Evolutionary conservation across 2,329 filamentous ascomycete genomes (phyloP), one percentile per base, ranked within the genome.

Genomic region (Colletotrichum noveboracense): DNA sequence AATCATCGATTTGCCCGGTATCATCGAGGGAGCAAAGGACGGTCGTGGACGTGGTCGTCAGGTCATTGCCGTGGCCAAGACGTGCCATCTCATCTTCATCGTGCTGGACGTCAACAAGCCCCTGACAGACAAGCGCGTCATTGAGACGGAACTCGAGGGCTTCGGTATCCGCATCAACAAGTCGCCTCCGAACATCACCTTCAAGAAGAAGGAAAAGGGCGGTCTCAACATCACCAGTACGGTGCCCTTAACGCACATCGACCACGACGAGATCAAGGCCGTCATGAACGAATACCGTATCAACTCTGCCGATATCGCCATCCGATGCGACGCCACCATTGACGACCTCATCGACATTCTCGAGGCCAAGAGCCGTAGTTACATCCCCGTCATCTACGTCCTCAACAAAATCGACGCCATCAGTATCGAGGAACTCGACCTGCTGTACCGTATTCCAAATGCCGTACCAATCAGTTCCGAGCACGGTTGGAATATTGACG

Each of bases 391-490:
- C 78, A 95, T 99, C 70, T 99, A 99, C 87, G 97, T 97, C 56
- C 90, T 99, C 81, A 99, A 99, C 91, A 99, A 99, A 89, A 99
- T 99, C 80, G 97, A 99, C 86, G 93, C 96, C 71, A 98, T 99
- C 84, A 96, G 95, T 67, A 98, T 99, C 80, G 96, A 99, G 86
- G 97, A 99, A 86, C 90, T 99, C 77, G 97, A 99, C 86, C 88
- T 99, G 76, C 90, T 99, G 32, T 98, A 99, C 87, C 93, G 96
- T 56, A 99, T 99, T 79, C 97, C 97, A 65, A 98, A 98, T 83
- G 96, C 97, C 16, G 97, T 97, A 75, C 97, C 97, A 32, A 98
- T 99, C 86, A 98, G 96, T 84, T 97, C 96, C 36, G 97, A 99
- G 87, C 94, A 96, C 83, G 97, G 97, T 72, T 99, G 97, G 97